Evolutionary conservation across 2,329 filamentous ascomycete genomes (phyloP).

Genomic region (Arthrinium puccinioides): DNA sequence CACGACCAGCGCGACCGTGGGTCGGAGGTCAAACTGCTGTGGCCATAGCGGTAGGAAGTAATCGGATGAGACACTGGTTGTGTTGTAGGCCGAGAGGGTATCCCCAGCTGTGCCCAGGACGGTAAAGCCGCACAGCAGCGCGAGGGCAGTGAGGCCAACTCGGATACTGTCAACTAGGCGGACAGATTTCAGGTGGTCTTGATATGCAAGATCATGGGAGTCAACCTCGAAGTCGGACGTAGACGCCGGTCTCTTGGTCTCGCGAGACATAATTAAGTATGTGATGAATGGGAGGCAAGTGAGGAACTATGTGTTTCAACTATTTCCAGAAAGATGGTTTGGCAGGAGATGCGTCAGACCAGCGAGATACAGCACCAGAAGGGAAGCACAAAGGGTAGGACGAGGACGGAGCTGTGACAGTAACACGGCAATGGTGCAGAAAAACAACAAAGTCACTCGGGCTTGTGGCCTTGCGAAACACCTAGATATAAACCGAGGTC

Average conservation of each 20-base stretch:
- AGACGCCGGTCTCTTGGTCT: conserved; percentile 31
- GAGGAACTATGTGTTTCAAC: conserved; percentile 6
- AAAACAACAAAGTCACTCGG: conserved; percentile 9
- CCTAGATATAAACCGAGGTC: conserved; percentile 15
- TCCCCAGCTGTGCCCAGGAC: conserved; percentile 48
- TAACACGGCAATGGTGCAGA: conserved; percentile 10
- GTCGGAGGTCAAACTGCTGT: conserved; percentile 45
- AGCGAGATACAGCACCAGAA: conserved; percentile 1
- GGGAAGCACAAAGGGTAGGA: conserved; percentile 2
- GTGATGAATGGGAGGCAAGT: background rate
- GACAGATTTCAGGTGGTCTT: conserved; percentile 26
- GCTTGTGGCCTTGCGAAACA: conserved; percentile 10
- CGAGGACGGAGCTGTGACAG: conserved; percentile 5
- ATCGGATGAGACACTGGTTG: conserved; percentile 39
- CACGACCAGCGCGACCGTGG: conserved; percentile 46
- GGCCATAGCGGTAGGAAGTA: conserved; percentile 53
- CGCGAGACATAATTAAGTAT: conserved; percentile 19
- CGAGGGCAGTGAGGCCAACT: conserved; percentile 40
- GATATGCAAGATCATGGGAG: conserved; percentile 31
- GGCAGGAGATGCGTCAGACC: background rate
- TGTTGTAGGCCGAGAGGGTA: conserved; percentile 46
- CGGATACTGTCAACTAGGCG: conserved; percentile 35
- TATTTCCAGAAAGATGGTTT: conserved; percentile 11
- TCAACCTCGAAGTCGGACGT: conserved; percentile 44
- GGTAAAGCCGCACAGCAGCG: conserved; percentile 42